phyloP scores from a whole-genome alignment of 2,329 filamentous ascomycete genomes.

The Apiospora sp. region DNA sequence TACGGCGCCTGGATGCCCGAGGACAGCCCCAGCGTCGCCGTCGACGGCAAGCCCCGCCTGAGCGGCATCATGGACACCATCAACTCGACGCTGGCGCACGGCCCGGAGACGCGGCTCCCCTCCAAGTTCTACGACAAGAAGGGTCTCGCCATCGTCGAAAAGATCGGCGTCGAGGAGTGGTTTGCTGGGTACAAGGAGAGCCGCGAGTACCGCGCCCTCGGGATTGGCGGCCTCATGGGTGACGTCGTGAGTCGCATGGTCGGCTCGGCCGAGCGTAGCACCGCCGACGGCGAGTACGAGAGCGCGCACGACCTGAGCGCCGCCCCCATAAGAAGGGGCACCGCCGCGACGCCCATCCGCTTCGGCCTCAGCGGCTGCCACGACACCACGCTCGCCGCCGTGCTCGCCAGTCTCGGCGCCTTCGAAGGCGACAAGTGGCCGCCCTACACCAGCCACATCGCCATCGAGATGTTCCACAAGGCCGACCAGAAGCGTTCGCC shows the following conservation, averaged over 20 bases:
- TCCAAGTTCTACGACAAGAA: slow-evolving; percentile 86
- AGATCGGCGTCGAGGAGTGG: slow-evolving; percentile 91
- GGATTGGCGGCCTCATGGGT: slow-evolving; percentile 84
- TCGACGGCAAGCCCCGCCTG: slow-evolving; percentile 84
- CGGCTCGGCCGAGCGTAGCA: slow-evolving; percentile 65
- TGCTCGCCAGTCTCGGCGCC: slow-evolving; percentile 80
- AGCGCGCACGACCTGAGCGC: slow-evolving; percentile 41
- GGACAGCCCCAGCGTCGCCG: slow-evolving; percentile 71
- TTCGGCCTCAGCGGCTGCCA: slow-evolving; percentile 88
- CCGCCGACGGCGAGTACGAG: slow-evolving; percentile 62
- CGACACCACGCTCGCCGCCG: slow-evolving; percentile 87
- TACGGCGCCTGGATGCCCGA: slow-evolving; percentile 88
- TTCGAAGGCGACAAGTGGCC: slow-evolving; percentile 82
- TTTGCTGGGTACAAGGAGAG: slow-evolving; percentile 86
- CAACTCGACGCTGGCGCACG: slow-evolving; percentile 88
- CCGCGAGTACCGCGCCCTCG: slow-evolving; percentile 85
- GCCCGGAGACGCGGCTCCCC: slow-evolving; percentile 79
- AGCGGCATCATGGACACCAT: slow-evolving; percentile 94
- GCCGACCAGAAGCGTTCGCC: slow-evolving; percentile 35
- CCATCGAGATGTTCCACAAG: slow-evolving; percentile 85
- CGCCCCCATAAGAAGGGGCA: slow-evolving; percentile 46
- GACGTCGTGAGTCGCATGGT: slow-evolving; percentile 84
- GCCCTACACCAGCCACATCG: slow-evolving; percentile 90
- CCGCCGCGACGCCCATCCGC: slow-evolving; percentile 60
- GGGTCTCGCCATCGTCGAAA: slow-evolving; percentile 72